phyloP scores from a whole-genome alignment of 2,329 filamentous ascomycete genomes.

The Cadophora malorum region DNA sequence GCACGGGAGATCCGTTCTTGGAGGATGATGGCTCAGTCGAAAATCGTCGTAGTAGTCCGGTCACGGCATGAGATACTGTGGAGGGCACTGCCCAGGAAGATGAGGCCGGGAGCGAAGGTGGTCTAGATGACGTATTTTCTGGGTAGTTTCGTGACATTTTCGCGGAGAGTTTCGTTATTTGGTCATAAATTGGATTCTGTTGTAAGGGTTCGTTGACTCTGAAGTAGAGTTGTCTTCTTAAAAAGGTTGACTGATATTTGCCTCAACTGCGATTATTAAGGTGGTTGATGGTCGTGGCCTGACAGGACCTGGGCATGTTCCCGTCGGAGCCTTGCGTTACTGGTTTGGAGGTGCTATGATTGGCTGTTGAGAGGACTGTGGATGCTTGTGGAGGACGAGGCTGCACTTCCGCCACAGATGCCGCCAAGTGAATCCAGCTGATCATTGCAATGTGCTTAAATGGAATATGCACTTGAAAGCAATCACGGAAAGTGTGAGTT shows the following conservation, averaged over 20 bases:
- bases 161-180: background rate
- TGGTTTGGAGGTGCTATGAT: background rate
- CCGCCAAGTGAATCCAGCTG: background rate
- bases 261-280: conserved; percentile 7
- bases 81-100: conserved; percentile 53
- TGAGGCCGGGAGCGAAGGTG: conserved; percentile 46
- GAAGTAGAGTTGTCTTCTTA: background rate
- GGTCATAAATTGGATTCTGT: background rate
- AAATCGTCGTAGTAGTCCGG: conserved; percentile 72
- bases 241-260: background rate
- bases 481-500: background rate
- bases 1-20: conserved; percentile 28
- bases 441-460: background rate
- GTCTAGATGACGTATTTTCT: conserved; percentile 29
- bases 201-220: background rate
- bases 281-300: background rate
- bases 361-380: background rate
- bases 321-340: background rate
- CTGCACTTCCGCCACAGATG: background rate
- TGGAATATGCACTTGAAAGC: background rate
- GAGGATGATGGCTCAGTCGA: conserved; percentile 53
- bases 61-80: conserved; percentile 58
- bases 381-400: conserved; percentile 11
- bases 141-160: conserved; percentile 13
- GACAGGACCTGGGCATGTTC: background rate